Base-by-base conservation (phyloP, 1,284 basidiomycete species). In the Anthracocystis walkeri region DNA sequence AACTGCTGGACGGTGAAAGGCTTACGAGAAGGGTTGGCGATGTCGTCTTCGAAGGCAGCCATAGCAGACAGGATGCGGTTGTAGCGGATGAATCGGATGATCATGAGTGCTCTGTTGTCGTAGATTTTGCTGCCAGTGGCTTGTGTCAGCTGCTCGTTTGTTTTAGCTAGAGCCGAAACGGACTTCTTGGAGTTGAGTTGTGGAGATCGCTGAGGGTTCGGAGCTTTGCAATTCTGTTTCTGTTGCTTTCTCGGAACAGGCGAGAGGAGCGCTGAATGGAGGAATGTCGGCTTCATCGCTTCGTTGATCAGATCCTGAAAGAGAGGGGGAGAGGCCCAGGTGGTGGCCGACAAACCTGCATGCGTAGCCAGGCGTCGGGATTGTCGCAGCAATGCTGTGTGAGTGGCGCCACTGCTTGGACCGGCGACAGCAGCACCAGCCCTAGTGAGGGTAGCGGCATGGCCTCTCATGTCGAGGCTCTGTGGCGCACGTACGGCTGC, bases 11-110 rank as follows among this genome's bases (percentile, higher is more conserved):
- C 18, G 29, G 58, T 63, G 55, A 68, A 69, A 7, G 65, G 62
- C 5, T 23, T 58, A 23, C 65, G 65, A 18, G 3, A 29, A 2
- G 61, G 33, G 18, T 63, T 49, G 14, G 52, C 46, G 16, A 66
- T 21, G 18, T 76, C 69, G 7, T 45, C 56, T 4, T 27, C 29
- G n/a, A 72, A 66, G 4, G 65, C 65, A 12, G 69, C 41, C 74
- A 76, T 76, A 7, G 65, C 74, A 5, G 74, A 76, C 5, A 76
- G 48, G 23, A 76, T 69, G 52, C 74, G 68, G 18, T 68, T 65
- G 48, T 40, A 38, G 6, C 61, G 46, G 42, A 76, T 63, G 20
- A 76, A 46, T 18, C 74, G 65, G 8, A 65, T 20, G 49, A 72
- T 72, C 44, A 76, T 33, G 12, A 23, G 52, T 7, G 57, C 35